Percentiles rank a stretch among this genome's conserved stretches.
These are phyloP conservation scores for Centaurea solstitialis DNA, from an alignment of 129 eudicot species.

Conservation along the genomic window DNA sequence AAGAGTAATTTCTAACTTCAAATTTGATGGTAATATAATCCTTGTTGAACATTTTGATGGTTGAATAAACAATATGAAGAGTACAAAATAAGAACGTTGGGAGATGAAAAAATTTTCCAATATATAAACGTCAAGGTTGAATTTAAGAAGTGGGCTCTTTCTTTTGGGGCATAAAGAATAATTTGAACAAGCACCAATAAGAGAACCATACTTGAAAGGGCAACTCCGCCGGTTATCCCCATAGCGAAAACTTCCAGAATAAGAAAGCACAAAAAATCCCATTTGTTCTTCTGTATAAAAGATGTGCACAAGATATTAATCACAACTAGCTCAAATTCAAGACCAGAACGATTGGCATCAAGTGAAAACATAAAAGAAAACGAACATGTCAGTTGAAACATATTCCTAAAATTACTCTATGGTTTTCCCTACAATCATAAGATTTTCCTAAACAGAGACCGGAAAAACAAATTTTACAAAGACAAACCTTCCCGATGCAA, in stretches of 20 bases:
- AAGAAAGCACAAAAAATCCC: constrained; percentile 94
- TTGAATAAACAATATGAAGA: not conserved
- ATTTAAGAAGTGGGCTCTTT: not conserved
- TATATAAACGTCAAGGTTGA: not conserved
- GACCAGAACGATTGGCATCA: not conserved
- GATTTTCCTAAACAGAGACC: not conserved
- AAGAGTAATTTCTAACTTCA: not conserved
- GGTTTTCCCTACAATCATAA: not conserved
- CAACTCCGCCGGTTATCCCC: constrained; percentile 71
- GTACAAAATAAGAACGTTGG: not conserved
- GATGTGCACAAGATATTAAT: constrained; percentile 3
- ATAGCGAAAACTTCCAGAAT: constrained; percentile 78
- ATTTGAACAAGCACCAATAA: not conserved
- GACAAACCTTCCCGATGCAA: constrained; percentile 93
- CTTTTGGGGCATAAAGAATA: constrained; percentile 3
- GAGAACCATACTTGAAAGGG: constrained; percentile 67
- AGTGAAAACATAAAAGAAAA: not conserved
- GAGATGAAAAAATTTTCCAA: not conserved
- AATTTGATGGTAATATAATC: not conserved
- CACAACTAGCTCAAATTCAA: constrained; percentile 21
- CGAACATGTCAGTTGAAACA: not conserved
- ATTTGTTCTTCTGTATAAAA: constrained; percentile 78
- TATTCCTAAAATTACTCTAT: not conserved
- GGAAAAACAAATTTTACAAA: not conserved
- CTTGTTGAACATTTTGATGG: not conserved